Percentiles rank a stretch among this genome's conserved stretches.
phyloP scores from a whole-genome alignment of 192 early-diverging fungal species.

The Helicostylum pulchrum region DNA sequence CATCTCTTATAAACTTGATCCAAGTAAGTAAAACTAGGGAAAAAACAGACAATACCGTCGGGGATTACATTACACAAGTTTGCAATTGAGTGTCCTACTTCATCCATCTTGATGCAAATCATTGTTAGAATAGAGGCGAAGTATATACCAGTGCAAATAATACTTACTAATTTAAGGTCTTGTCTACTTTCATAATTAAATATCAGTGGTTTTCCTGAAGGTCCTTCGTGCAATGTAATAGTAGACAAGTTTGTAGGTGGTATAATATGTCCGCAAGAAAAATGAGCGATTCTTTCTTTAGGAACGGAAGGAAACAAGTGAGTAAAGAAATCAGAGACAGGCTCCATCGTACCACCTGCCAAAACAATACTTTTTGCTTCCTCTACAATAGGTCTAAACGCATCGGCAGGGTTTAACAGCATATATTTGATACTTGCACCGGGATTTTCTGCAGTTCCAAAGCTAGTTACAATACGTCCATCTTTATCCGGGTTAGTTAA shows the following conservation, averaged over 20 bases:
- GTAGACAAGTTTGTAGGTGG: slow-evolving; percentile 71
- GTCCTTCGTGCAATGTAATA: slow-evolving; percentile 58
- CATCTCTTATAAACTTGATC: slow-evolving; percentile 58
- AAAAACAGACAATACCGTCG: slow-evolving; percentile 85
- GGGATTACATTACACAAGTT: slow-evolving; percentile 75
- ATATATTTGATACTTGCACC: slow-evolving; percentile 69
- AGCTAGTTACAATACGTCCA: slow-evolving; percentile 62
- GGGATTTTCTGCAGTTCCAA: slow-evolving; percentile 13
- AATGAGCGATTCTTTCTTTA: slow-evolving; percentile 49
- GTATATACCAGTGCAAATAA: neutral
- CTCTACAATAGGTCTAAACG: slow-evolving; percentile 71
- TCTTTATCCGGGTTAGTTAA: slow-evolving; percentile 62
- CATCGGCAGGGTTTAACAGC: slow-evolving; percentile 78
- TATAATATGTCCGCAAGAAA: slow-evolving; percentile 87
- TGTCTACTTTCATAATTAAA: slow-evolving; percentile 67
- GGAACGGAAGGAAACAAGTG: slow-evolving; percentile 57
- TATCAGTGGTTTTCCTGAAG: slow-evolving; percentile 56
- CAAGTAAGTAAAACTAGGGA: slow-evolving; percentile 79
- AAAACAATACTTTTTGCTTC: slow-evolving; percentile 82
- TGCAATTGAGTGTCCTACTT: slow-evolving; percentile 65
- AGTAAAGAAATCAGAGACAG: slow-evolving; percentile 46
- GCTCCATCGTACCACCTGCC: slow-evolving; percentile 93
- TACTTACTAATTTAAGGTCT: slow-evolving; percentile 42
- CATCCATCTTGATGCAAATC: slow-evolving; percentile 50
- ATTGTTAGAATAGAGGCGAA: neutral